Conservation (phyloP, 768 basidiomycete species). For the Suillus plorans region DNA sequence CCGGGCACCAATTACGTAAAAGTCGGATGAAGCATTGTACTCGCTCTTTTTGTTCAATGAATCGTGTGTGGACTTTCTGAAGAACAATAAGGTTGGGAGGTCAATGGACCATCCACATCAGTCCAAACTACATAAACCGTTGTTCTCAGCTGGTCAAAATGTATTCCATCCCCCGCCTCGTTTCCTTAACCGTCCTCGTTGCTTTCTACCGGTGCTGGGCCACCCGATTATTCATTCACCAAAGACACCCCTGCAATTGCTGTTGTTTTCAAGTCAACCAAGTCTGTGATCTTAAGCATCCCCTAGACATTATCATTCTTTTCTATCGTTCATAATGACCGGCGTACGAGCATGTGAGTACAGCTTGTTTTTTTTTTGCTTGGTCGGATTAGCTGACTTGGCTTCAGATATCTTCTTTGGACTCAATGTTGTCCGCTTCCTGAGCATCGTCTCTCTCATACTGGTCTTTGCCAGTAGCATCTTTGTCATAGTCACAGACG, state of each 20-base stretch:
- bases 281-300: background rate
- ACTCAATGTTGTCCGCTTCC: slow-evolving; percentile 73
- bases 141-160: background rate
- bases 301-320: background rate
- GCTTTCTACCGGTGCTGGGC: slow-evolving; percentile 28
- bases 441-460: slow-evolving; percentile 77
- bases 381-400: slow-evolving; percentile 3
- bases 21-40: slow-evolving; percentile 6
- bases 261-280: slow-evolving; percentile 3
- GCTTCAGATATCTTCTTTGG: slow-evolving; percentile 61
- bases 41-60: slow-evolving; percentile 8
- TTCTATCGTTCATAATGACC: slow-evolving; percentile 19
- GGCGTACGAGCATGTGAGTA: slow-evolving; percentile 46
- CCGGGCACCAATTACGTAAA: slow-evolving; percentile 12
- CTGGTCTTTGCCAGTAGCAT: slow-evolving; percentile 82
- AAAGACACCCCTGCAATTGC: slow-evolving; percentile 16
- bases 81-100: slow-evolving; percentile 31
- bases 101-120: slow-evolving; percentile 13
- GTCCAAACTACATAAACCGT: slow-evolving; percentile 23
- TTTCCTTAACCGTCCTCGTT: slow-evolving; percentile 9
- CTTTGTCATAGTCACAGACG: slow-evolving; percentile 68
- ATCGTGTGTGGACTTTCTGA: slow-evolving; percentile 7
- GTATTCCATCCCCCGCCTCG: slow-evolving; percentile 10
- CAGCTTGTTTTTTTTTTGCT: background rate
- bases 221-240: slow-evolving; percentile 23